These are phyloP conservation scores for Pseudozyma hubeiensis DNA, from an alignment of 1,284 basidiomycete genomes.

Conservation along the genomic window DNA sequence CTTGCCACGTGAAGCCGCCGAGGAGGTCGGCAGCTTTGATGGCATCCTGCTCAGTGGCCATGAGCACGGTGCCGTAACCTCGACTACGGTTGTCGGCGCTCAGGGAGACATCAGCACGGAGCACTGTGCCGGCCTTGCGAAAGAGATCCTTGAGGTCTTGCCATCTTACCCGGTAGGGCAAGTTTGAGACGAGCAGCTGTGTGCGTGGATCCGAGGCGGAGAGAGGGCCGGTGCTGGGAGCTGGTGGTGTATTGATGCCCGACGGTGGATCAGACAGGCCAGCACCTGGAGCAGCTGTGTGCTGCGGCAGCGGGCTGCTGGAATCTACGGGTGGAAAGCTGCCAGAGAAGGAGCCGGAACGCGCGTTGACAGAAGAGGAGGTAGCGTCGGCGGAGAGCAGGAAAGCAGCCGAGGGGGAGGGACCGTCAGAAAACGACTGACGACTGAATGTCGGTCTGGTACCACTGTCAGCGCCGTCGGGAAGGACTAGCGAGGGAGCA, in stretches of 20 bases:
- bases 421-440: constrained; percentile 52
- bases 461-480: constrained; percentile 5
- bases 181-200: constrained; percentile 72
- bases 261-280: constrained; percentile 1
- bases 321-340: constrained; percentile 4
- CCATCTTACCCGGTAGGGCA: constrained; percentile 69
- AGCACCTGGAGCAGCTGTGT: neutral
- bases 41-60: constrained; percentile 68
- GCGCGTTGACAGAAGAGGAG: constrained; percentile 16
- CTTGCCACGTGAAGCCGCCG: constrained; percentile 69
- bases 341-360: constrained; percentile 34
- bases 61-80: constrained; percentile 64
- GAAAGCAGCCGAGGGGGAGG: constrained; percentile 13
- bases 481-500: constrained; percentile 7
- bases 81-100: constrained; percentile 65
- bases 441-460: constrained; percentile 42
- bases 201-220: constrained; percentile 79
- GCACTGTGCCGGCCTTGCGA: constrained; percentile 69
- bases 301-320: constrained; percentile 6
- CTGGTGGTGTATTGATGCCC: constrained; percentile 6
- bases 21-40: constrained; percentile 69
- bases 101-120: constrained; percentile 69
- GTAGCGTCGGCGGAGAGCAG: constrained; percentile 15
- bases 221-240: constrained; percentile 50
- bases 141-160: constrained; percentile 70